Evolutionary conservation across 805 yeast species (phyloP).

Genomic region (Ogataea methylovora): DNA sequence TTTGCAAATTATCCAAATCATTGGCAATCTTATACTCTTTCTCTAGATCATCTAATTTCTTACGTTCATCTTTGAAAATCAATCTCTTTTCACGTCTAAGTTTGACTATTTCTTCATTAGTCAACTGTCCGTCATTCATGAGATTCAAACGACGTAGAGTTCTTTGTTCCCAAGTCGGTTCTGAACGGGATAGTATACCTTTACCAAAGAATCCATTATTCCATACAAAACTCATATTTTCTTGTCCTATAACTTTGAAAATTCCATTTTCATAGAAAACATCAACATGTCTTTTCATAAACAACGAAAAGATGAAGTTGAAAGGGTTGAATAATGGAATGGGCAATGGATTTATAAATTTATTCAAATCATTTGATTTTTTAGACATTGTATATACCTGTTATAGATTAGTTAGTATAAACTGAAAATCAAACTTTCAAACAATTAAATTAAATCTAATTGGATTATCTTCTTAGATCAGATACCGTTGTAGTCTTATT

Average conservation of each 20-base stretch:
- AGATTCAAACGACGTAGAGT: slow-evolving; percentile 48
- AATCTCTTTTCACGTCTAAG: slow-evolving; percentile 64
- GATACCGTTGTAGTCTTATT: slow-evolving; percentile 96
- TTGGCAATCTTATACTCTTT: slow-evolving; percentile 21
- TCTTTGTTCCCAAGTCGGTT: slow-evolving; percentile 83
- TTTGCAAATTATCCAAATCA: slow-evolving; percentile 17
- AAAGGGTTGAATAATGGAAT: no score
- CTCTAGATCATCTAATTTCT: slow-evolving; percentile 44
- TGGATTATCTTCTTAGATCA: slow-evolving; percentile 31
- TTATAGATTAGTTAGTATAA: no score
- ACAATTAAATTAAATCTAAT: no score
- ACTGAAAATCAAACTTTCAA: no score
- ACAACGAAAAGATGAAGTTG: no score
- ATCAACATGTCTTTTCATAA: no score
- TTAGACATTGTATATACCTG: no score
- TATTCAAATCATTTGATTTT: no score
- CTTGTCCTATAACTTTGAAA: slow-evolving; percentile 34
- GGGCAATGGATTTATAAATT: no score
- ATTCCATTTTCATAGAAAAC: slow-evolving; percentile 13
- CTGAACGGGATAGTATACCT: slow-evolving; percentile 82
- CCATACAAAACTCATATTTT: slow-evolving; percentile 62
- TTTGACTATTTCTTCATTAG: slow-evolving; percentile 74
- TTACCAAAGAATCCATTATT: slow-evolving; percentile 87
- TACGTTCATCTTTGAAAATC: slow-evolving; percentile 64
- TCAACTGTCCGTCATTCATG: slow-evolving; percentile 26